Conservation (phyloP, 306 rosid genomes). For the Gastrolobium villosum region DNA sequence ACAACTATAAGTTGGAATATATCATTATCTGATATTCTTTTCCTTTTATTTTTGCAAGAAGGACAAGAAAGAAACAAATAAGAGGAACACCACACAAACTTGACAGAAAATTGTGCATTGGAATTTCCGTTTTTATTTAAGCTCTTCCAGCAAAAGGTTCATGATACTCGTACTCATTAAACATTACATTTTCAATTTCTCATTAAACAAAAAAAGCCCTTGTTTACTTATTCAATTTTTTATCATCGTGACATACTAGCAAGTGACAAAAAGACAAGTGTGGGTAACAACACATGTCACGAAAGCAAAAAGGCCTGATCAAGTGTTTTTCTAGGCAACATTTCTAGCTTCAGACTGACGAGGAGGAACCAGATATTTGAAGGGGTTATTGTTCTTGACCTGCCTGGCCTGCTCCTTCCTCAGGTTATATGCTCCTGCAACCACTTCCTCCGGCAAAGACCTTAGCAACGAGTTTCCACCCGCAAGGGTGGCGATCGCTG, state of each 20-base stretch:
- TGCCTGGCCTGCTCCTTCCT: constrained; percentile 45
- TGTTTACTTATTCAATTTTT: constrained; percentile 21
- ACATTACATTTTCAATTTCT: not conserved
- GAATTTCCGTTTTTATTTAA: constrained; percentile 11
- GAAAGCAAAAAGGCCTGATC: not conserved
- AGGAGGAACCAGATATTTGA: constrained; percentile 48
- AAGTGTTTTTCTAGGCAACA: constrained; percentile 18
- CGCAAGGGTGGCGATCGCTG: constrained; percentile 53
- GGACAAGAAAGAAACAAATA: not conserved
- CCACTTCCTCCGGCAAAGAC: constrained; percentile 60
- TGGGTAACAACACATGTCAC: not conserved
- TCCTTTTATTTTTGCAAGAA: not conserved
- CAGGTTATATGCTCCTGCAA: constrained; percentile 50
- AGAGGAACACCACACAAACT: not conserved
- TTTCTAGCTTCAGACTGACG: constrained; percentile 18
- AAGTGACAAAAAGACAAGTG: too few species aligned
- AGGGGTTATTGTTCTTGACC: constrained; percentile 59
- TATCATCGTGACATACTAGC: not conserved
- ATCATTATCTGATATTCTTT: not conserved
- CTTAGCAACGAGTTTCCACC: constrained; percentile 51
- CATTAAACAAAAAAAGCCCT: constrained; percentile 41
- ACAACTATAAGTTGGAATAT: not conserved
- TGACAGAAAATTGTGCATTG: constrained; percentile 6
- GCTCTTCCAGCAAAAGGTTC: constrained; percentile 30
- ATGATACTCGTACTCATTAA: not conserved